Evolutionary conservation across 345 rosid species (phyloP), one percentile per base, ranked within the genome.

Genomic region (Excoecaria agallocha): DNA sequence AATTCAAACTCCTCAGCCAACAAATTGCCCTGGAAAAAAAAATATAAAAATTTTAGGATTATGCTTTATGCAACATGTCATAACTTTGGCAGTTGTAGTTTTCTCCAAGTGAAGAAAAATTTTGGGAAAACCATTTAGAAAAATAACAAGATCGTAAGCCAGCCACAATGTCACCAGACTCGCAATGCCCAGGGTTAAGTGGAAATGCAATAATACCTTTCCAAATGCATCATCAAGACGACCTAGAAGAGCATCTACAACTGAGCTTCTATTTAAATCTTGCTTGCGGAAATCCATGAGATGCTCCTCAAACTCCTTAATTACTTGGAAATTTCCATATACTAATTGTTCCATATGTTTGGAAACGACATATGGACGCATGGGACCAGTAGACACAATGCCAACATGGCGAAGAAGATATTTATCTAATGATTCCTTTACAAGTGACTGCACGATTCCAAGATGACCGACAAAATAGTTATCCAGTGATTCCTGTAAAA

Each of bases 401-500:
- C 72, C 76, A 51, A 24, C 69, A 22, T 37, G 54, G 12, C 55
- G 24, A 60, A 68, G 70, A 39, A 67, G 39, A 54, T 43, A 11
- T 61, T 74, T 69, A 62, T 68, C 74, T 35, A 61, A 24, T 20
- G 70, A 38, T 54, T 68, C 77, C 48, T 69, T 64, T 9, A 55
- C 1, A 69, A 73, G 67, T 56, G 77, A 75, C 60, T 73, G 71
- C 76, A 83, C 75, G 52, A 77, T 77, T 74, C 84, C 90, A 48
- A 82, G 72, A 59, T 63, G 69, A 51, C 82, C 79, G 74, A 89
- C 77, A 80, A 94, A 88, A 80, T 80, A 79, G 74, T 60, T 74
- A 82, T 95, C 98, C 86, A 95, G 77, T 22, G 82, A 83, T 69
- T 85, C 98, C 98, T 92, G 88, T 50, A 51, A 72, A 69, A 77